Base-by-base conservation (phyloP, 2,329 filamentous ascomycete species). In the Aspergillus fructus region DNA sequence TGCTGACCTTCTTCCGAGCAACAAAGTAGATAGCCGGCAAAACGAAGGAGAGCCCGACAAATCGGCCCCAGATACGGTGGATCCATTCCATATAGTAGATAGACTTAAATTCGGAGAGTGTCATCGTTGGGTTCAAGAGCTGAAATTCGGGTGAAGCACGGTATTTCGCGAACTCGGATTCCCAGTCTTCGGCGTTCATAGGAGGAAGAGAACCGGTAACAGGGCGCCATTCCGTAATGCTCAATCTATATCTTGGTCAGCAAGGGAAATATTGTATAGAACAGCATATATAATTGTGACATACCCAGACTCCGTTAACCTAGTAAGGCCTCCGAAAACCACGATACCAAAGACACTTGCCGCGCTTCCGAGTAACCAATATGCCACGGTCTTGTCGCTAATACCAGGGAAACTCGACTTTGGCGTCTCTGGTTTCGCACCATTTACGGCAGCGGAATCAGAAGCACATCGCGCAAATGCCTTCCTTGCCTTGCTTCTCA, bases 61-160 rank as follows among this genome's bases (percentile, higher is more conserved):
- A 82, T 63, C 94, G 88, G 46, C 94, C 94, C 93, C 94, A 97
- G 55, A 97, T 83, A 30, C 94, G 86, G 76, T 99, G 94, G 43
- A 88, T 87, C 94, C 94, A 99, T 81, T 99, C 94, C 94, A 97
- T 97, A 75, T 89, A 99, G 83, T 97, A 99, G 65, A 99, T 99
- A 73, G 94, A 89, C 77, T 97, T 97, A 80, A 97, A 99, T 73
- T 99, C 94, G 58, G 87, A 84, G 56, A 99, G 81, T 33, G 85
- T 89, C 94, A 99, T 99, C 73, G 91, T 85, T 33, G 93, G 89
- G 78, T 99, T 99, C 66, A 99, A 83, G 61, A 92, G 84, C 70
- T 90, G 86, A 79, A 93, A 99, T 76, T 99, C 94, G 61, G 94
- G 94, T 19, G 92, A 96, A 43, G 89, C 85, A 64, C 89, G 88